Conservation (phyloP, 768 basidiomycete species). For the Leucosporidium creatinivorum region DNA sequence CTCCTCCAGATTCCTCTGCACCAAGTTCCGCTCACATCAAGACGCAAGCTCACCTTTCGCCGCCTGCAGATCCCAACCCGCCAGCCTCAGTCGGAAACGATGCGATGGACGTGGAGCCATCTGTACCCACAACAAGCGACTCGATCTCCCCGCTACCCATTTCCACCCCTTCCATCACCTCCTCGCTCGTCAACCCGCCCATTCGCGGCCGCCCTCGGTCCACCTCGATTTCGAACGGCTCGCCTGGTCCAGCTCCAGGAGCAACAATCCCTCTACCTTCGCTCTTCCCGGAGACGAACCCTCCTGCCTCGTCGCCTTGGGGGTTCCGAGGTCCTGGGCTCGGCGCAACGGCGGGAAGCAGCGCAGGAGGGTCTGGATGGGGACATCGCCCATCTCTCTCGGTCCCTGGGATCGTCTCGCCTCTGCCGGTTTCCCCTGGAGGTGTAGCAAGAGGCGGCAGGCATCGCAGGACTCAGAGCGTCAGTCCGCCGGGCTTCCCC, state of each 20-base stretch:
- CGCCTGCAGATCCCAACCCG: too few species aligned
- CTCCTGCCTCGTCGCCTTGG: slow-evolving; percentile 1
- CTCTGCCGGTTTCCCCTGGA: slow-evolving; percentile 16
- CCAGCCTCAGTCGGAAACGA: too few species aligned
- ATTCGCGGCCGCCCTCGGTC: slow-evolving; percentile 26
- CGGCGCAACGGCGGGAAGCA: neutral
- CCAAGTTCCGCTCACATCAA: too few species aligned
- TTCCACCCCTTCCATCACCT: too few species aligned
- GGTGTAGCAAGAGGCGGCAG: slow-evolving; percentile 7
- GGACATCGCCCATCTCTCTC: slow-evolving; percentile 12
- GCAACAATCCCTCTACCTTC: slow-evolving; percentile 5
- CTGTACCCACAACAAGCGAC: too few species aligned
- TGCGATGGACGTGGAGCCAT: too few species aligned
- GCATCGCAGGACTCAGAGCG: slow-evolving; percentile 28
- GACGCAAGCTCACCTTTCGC: too few species aligned
- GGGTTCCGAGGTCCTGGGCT: too few species aligned
- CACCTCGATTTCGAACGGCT: slow-evolving; percentile 26
- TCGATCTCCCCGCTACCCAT: too few species aligned
- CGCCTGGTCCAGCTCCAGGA: slow-evolving; percentile 15
- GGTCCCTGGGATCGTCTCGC: slow-evolving; percentile 20
- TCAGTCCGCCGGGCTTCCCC: slow-evolving; percentile 25
- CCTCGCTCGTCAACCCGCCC: neutral
- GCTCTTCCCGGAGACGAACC: slow-evolving; percentile 4
- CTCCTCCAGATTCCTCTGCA: too few species aligned
- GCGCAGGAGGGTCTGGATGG: slow-evolving; percentile 4